Base-by-base conservation (phyloP, 1,139 yeast genomes). In the Protomyces arabidopsidicola region DNA sequence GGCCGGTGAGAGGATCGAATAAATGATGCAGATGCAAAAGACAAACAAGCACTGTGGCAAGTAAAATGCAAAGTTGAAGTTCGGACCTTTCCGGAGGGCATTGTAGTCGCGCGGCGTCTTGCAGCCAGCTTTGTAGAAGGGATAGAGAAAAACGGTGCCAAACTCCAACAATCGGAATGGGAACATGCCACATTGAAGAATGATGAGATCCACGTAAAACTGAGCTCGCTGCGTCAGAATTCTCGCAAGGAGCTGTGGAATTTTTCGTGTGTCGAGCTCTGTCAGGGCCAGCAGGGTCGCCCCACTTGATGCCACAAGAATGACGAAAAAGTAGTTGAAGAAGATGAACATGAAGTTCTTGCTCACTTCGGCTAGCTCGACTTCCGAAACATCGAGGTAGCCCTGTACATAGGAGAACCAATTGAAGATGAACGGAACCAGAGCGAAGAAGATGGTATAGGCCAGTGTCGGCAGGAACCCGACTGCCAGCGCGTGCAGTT, bases 121-220 rank as follows among this genome's bases (percentile, higher is more conserved):
- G 60, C 69, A 65, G 38, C 68, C 63, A 34, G 65, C 50, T 51
- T 67, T 61, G 53, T 64, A 84, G 65, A 79, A 82, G 54, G 83
- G 90, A 74, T 81, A 86, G 71, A 81, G 82, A 64, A 80, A 76
- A 69, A 84, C 79, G 68, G 87, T 87, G 0, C 96, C 96, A 34
- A 84, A 75, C 70, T 85, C 81, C 55, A 90, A 76, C 45, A 89
- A 75, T 65, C 88, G 83, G 68, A 88, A 84, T 1, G 96, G 96
- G 72, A 87, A 86, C 81, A 90, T 86, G 1, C 93, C 95, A n/a
- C 96, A 96, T 73, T 89, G 97, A 51, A 89, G 79, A 34, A 89
- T 80, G 63, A 89, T 88, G 73, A 89, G 79, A 73, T 89, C 95
- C 59, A 87, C 90, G 74, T 90, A 89, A 73, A 89, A 90, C 64